Conservation (phyloP, 1,284 basidiomycete genomes). For the Quambalaria eucalypti region DNA sequence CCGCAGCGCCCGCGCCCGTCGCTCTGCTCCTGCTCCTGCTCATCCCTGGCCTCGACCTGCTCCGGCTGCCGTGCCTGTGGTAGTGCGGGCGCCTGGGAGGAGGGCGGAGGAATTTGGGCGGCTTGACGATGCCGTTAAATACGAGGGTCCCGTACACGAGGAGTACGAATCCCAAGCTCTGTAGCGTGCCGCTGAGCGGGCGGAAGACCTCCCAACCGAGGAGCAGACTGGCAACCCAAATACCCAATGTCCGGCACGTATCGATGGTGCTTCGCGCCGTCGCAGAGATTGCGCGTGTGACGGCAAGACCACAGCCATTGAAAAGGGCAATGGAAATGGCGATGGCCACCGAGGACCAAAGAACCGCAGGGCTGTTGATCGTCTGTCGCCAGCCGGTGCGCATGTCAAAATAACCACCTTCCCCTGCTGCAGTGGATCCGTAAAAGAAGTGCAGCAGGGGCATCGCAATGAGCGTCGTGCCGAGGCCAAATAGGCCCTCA, state of each 20-base stretch:
- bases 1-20: background rate
- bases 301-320: conserved; percentile 89
- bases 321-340: conserved; percentile 66
- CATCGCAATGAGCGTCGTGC: conserved; percentile 66
- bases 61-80: background rate
- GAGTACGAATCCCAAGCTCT: conserved; percentile 77
- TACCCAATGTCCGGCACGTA: conserved; percentile 86
- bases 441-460: conserved; percentile 58
- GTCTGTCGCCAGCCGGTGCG: conserved; percentile 83
- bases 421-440: conserved; percentile 52
- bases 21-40: background rate
- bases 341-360: conserved; percentile 63
- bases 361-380: conserved; percentile 65
- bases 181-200: conserved; percentile 72
- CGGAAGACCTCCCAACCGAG: conserved; percentile 80
- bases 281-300: conserved; percentile 57
- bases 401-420: conserved; percentile 81
- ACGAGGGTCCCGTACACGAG: conserved; percentile 63
- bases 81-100: background rate
- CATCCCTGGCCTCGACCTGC: background rate
- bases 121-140: conserved; percentile 41
- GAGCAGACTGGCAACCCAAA: conserved; percentile 51
- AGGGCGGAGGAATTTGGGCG: conserved; percentile 16
- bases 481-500: conserved; percentile 82
- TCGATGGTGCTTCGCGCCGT: conserved; percentile 62